Evolutionary conservation across 2,329 filamentous ascomycete species (phyloP).

Genomic region (Botrytis fabae): DNA sequence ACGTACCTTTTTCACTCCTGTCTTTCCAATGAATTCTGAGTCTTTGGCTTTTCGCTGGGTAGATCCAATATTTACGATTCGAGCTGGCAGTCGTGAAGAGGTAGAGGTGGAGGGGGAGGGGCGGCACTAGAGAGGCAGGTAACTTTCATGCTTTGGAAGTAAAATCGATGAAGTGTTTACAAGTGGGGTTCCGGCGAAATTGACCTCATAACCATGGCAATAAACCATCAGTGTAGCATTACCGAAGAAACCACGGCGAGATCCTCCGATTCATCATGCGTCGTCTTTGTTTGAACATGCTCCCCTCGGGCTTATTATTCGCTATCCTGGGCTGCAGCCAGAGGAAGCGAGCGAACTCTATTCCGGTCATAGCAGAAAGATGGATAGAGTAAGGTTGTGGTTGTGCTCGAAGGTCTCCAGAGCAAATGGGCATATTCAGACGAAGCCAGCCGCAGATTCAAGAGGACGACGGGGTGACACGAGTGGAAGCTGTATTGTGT

Average conservation of each 20-base stretch:
- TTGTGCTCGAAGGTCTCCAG: not conserved
- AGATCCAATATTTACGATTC: not conserved
- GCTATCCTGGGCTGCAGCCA: slow-evolving; percentile 3
- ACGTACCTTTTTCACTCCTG: slow-evolving; percentile 1
- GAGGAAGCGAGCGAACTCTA: slow-evolving; percentile 9
- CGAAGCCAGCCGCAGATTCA: not conserved
- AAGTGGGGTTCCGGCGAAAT: slow-evolving; percentile 22
- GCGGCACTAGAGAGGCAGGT: not conserved
- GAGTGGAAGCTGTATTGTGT: not conserved
- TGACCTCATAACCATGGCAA: slow-evolving; percentile 17
- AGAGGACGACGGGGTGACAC: not conserved
- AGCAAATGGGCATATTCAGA: not conserved
- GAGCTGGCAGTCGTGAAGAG: not conserved
- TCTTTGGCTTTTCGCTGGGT: not conserved
- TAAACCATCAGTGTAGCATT: not conserved
- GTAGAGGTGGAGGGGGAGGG: not conserved
- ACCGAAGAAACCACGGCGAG: slow-evolving; percentile 23
- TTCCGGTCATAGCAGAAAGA: slow-evolving; percentile 10
- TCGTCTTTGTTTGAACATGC: slow-evolving; percentile 1
- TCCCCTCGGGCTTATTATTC: slow-evolving; percentile 14
- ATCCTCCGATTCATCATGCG: slow-evolving; percentile 9
- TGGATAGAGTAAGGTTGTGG: not conserved
- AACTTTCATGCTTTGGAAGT: too few species aligned
- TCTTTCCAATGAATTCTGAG: not conserved
- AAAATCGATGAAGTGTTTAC: not conserved